Evolutionary conservation across 768 basidiomycete species (phyloP), one percentile per base, ranked within the genome.

Genomic region (Russula sp.): DNA sequence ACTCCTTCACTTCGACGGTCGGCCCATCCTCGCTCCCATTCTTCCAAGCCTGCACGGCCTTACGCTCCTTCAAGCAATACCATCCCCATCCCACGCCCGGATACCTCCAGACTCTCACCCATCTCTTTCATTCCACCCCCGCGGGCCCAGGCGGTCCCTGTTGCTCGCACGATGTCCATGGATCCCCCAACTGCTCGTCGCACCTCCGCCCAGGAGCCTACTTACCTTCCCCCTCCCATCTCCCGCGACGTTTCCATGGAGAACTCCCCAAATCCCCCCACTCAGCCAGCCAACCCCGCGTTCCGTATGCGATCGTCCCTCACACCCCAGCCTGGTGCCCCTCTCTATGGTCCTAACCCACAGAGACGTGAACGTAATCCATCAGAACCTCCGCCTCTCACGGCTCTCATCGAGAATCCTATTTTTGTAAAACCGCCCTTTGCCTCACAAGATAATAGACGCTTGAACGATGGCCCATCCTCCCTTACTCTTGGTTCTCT

Each of bases 381-480:
- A 38, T 87, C 87, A 24, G 88, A 90, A 67, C 90, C 90, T 7
- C 90, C 90, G 30, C 80, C 88, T 6, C 73, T 91, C 34, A 79
- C 80, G 32, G 67, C 81, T 58, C 80, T 92, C 46, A 78, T 80
- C 64, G 80, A 83, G 32, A 86, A 88, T 70, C 89, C 89, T 24
- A 78, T 81, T 61, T 91, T 90, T 70, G 81, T 92, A 16, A 87
- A 81, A 67, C 81, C 84, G 0, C 88, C 89, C 5, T 71, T 72
- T 34, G 30, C 30, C 26, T 48, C 11, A 30, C 68, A 73, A 48
- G 73, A 74, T 52, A 73, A 54, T 22, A 61, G 56, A 30, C 61
- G 64, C 24, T 46, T 44, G 48, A 58, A 52, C n/a, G 62, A 46
- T 48, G 55, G 34, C 16, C 36, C 48, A 13, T 36, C 44, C 40